These are phyloP conservation scores for Candida tallmaniae DNA, from an alignment of 805 yeast genomes.

Conservation along the genomic window DNA sequence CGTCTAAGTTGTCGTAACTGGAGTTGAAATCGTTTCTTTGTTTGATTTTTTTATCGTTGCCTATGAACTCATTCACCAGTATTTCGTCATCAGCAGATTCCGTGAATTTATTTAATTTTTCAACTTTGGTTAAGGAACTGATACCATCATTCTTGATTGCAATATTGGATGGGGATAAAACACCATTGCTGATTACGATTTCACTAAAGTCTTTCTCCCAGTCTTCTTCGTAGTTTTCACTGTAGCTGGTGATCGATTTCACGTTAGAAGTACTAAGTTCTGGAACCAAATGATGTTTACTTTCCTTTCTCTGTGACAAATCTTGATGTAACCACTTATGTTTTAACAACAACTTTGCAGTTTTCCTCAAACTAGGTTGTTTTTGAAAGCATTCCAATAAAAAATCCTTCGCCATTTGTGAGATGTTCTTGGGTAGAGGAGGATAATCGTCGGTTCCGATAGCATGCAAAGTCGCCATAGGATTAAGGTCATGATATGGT, in stretches of 20 bases:
- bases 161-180: slow-evolving; percentile 1
- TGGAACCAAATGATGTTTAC: slow-evolving; percentile 1
- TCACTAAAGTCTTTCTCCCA: slow-evolving; percentile 32
- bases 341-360: slow-evolving; percentile 50
- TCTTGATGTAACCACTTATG: slow-evolving; percentile 56
- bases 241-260: slow-evolving; percentile 22
- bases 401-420: slow-evolving; percentile 49
- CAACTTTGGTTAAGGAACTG: slow-evolving; percentile 17
- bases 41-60: background rate
- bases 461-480: slow-evolving; percentile 79
- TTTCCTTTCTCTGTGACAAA: background rate
- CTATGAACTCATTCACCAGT: background rate
- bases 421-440: slow-evolving; percentile 53
- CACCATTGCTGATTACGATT: slow-evolving; percentile 5
- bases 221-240: slow-evolving; percentile 28
- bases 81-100: slow-evolving; percentile 16
- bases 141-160: slow-evolving; percentile 5
- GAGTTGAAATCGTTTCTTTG: slow-evolving; percentile 15
- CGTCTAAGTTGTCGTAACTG: slow-evolving; percentile 22
- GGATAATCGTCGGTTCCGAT: slow-evolving; percentile 74
- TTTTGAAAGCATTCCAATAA: slow-evolving; percentile 65
- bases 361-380: slow-evolving; percentile 54
- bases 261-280: slow-evolving; percentile 3
- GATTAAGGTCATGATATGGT: slow-evolving; percentile 72
- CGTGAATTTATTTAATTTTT: slow-evolving; percentile 26